phyloP scores from a whole-genome alignment of 2,329 filamentous ascomycete genomes.

The Colletotrichum sojae region DNA sequence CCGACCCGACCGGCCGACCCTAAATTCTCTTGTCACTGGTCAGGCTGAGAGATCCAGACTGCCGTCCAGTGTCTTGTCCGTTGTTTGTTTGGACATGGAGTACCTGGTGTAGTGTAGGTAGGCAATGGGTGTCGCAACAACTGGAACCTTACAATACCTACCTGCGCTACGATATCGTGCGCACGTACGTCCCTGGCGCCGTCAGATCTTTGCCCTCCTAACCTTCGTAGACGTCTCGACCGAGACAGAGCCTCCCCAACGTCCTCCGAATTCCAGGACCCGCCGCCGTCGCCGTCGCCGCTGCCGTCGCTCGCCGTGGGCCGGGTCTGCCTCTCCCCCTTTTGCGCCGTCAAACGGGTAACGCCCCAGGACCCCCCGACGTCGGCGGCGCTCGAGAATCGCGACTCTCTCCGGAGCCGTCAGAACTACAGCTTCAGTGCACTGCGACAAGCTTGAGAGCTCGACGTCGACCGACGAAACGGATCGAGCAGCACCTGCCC shows the following conservation, averaged over 20 bases:
- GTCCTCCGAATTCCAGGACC: slow-evolving; percentile 9
- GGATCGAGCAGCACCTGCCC: slow-evolving; percentile 16
- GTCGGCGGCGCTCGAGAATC: no score
- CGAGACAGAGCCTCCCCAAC: slow-evolving; percentile 7
- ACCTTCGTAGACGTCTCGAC: neutral
- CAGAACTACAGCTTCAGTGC: neutral
- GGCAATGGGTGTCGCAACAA: no score
- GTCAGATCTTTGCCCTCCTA: neutral
- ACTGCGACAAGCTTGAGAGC: no score
- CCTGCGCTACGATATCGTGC: neutral
- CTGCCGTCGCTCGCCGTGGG: no score
- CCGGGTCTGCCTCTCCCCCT: no score
- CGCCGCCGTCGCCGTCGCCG: no score
- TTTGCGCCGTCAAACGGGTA: no score
- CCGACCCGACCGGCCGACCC: slow-evolving; percentile 1
- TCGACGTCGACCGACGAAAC: neutral
- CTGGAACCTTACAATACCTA: neutral
- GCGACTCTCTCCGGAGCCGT: neutral
- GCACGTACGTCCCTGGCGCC: neutral
- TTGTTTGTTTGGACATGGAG: neutral
- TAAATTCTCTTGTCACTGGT: slow-evolving; percentile 4
- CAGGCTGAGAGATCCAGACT: neutral
- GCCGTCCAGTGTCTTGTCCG: neutral
- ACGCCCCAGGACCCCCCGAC: no score
- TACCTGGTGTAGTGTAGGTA: no score